Base-by-base conservation (phyloP, 441 rosid species). In the Pelargonium fulgidum region DNA sequence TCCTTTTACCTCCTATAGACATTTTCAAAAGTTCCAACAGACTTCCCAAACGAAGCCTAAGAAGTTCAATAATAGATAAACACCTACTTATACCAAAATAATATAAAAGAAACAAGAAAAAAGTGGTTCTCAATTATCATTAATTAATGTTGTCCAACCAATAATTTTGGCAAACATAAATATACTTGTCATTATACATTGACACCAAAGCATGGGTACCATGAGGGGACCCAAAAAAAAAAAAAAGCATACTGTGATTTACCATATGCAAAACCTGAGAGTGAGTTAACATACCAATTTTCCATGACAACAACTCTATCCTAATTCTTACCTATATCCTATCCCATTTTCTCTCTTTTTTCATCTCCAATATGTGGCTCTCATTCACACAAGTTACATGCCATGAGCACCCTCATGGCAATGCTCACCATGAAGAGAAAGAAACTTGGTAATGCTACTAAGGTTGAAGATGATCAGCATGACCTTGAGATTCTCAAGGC, bases 181-280 rank as follows among this genome's bases (percentile, higher is more conserved):
- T 50, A 26, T 3, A 47, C 14, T 50, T 50, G 58, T 50, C 58
- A 1, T 50, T 50, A 50, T 50, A 50, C 58, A 50, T 50, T 12
- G 16, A 50, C 58, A 50, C 58, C 58, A 50, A 16, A 50, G 9
- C 58, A 50, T n/a, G 58, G 58, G n/a, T n/a, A 4, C 58, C 58
- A 50, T 50, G 58, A 50, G 58, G 58, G 58, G 58, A 50, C 58
- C 58, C 58, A 50, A 50, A 50, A 50, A 50, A 50, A 4, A 16
- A n/a, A 19, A 50, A 5, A 44, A 4, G n/a, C 2, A 4, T n/a
- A 4, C 13, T 48, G 13, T 16, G 13, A 48, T 10, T 16, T 12
- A 12, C 48, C 12, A 48, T 48, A 48, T 48, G n/a, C 58, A n/a
- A 50, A 17, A 7, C 58, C 16, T 50, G 58, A 50, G 14, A 50